Base-by-base conservation (phyloP, 495 filamentous ascomycete species). In the Annulohypoxylon nitens region DNA sequence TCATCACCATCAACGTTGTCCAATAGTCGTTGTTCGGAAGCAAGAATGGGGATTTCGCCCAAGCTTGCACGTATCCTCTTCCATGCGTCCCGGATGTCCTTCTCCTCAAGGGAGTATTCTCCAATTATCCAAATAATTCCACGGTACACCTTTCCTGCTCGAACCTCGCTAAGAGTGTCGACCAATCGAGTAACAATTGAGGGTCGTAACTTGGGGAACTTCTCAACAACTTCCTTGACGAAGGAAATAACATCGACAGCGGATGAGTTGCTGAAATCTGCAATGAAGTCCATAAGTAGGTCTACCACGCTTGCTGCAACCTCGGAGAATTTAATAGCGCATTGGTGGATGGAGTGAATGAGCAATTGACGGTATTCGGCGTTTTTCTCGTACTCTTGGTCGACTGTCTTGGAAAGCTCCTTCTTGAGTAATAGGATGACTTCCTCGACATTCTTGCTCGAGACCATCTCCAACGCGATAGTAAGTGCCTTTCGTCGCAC, bases 301-400 rank as follows among this genome's bases (percentile, higher is more conserved):
- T 93, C 97, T 63, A 99, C 97, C 53, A 98, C 97, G 78, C 93
- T 97, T 41, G 95, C 93, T 55, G 97, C 97, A 60, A 98, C 93
- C 81, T 98, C 97, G 3, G 97, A 98, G 83, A 98, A 98, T 78
- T 96, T 97, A 85, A 99, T 97, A 66, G 97, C 97, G 80, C 95
- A 98, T 78, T 93, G 93, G 81, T 99, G 97, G 77, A 99, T 98
- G 54, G 94, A 93, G 79, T 98, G 94, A 72, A 99, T 97, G 55
- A 99, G 86, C 2, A 98, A 86, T 80, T 96, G 93, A 70, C 97
- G 92, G 80, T 99, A 98, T 80, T 99, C 96, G 83, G 88, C 93
- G 83, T 98, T 98, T 89, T 97, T 97, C 83, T 99, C 97, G 83
- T 97, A 98, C 79, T 97, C 93, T 83, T 98, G 95, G 80, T 99